A percentile compares a stretch with the other conserved stretches of the same genome.
These are phyloP conservation scores for Penicillium crystallinum DNA, from an alignment of 495 filamentous ascomycete species.

Conservation along the genomic window DNA sequence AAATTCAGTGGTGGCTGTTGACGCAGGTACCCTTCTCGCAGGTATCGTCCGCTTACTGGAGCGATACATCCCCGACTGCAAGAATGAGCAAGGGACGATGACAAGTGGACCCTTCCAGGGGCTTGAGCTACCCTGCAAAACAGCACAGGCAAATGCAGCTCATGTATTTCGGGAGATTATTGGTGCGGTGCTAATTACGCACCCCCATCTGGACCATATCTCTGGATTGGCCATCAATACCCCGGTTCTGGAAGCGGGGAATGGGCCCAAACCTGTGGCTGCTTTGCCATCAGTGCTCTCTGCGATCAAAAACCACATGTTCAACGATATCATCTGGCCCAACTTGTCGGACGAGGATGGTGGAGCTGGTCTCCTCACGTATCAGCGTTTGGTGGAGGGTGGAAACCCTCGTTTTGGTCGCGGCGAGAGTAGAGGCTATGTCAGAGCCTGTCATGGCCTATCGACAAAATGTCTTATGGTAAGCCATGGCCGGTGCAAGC, in stretches of 20 bases:
- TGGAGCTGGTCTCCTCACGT: conserved; percentile 86
- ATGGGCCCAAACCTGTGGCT: conserved; percentile 73
- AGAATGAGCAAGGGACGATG: conserved; percentile 17
- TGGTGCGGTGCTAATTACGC: conserved; percentile 84
- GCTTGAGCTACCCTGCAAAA: conserved; percentile 56
- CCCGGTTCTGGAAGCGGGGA: conserved; percentile 67
- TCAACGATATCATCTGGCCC: conserved; percentile 97
- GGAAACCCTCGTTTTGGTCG: conserved; percentile 74
- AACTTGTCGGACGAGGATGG: conserved; percentile 95
- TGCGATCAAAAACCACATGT: conserved; percentile 88
- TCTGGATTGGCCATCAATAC: conserved; percentile 90
- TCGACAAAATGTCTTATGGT: conserved; percentile 71
- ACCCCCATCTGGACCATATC: conserved; percentile 92
- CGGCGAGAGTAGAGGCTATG: conserved; percentile 71
- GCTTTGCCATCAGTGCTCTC: conserved; percentile 79
- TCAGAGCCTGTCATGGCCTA: conserved; percentile 78
- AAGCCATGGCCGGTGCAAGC: conserved; percentile 83
- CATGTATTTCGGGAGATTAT: conserved; percentile 73
- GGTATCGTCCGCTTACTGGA: conserved; percentile 72
- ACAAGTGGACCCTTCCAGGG: conserved; percentile 67
- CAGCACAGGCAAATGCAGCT: conserved; percentile 68
- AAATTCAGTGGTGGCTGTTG: conserved; percentile 79
- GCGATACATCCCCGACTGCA: conserved; percentile 39
- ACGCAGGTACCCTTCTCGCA: conserved; percentile 85
- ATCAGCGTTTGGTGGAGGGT: conserved; percentile 81